A percentile compares a stretch with the other conserved stretches of the same genome.
Evolutionary conservation across 345 rosid genomes (phyloP).

Genomic region (Erodium maritimum): DNA sequence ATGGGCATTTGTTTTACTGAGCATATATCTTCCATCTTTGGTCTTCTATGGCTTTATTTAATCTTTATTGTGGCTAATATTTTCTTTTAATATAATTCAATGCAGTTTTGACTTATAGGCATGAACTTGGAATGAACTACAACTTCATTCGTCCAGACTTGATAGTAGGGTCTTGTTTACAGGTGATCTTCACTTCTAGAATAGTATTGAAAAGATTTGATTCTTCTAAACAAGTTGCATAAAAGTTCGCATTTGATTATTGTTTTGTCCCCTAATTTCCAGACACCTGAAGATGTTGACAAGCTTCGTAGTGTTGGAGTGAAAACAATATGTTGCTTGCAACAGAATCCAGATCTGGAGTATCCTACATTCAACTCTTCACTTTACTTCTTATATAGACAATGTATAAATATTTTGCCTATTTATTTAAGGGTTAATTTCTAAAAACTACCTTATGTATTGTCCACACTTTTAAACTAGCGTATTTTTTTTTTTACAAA

Average conservation of each 20-base stretch:
- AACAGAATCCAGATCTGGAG: conserved; percentile 92
- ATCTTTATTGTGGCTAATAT: conserved; percentile 3
- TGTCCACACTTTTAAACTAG: no score
- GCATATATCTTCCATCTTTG: neutral
- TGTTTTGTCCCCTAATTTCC: conserved; percentile 3
- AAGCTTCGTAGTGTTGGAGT: conserved; percentile 76
- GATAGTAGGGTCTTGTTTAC: conserved; percentile 90
- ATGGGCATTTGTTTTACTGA: no score
- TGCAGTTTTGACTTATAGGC: conserved; percentile 87
- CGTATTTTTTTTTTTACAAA: no score
- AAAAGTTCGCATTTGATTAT: no score
- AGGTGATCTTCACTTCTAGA: conserved; percentile 31
- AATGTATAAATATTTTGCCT: neutral
- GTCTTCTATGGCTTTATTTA: neutral
- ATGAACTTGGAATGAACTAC: conserved; percentile 90
- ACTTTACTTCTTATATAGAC: neutral
- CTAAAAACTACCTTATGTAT: no score
- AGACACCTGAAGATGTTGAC: conserved; percentile 83
- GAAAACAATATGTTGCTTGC: conserved; percentile 88
- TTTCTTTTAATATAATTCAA: conserved; percentile 5
- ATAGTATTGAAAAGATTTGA: neutral
- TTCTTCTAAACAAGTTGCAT: neutral
- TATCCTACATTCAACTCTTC: conserved; percentile 28
- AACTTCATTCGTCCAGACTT: conserved; percentile 74
- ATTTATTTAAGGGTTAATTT: no score